phyloP scores from a whole-genome alignment of 2,329 filamentous ascomycete species.

The Tolypocladium cylindrosporum region DNA sequence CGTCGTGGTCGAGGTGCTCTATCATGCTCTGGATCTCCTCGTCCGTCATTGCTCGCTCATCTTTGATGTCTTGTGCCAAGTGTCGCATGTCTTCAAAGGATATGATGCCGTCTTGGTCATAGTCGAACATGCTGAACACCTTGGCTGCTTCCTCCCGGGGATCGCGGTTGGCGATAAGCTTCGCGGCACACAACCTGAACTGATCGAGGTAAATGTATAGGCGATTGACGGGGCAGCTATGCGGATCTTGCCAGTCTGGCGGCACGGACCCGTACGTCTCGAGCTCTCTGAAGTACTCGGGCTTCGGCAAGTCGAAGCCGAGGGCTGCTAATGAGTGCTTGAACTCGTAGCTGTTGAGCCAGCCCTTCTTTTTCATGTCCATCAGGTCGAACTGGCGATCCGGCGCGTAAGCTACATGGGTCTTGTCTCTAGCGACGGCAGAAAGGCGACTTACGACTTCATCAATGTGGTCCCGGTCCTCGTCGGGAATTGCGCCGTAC shows the following conservation, averaged over 20 bases:
- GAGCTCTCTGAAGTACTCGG: conserved; percentile 72
- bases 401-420: conserved; percentile 8
- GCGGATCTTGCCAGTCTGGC: conserved; percentile 41
- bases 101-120: conserved; percentile 84
- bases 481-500: conserved; percentile 55
- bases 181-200: conserved; percentile 61
- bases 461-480: conserved; percentile 86
- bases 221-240: conserved; percentile 32
- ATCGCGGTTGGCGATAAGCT: conserved; percentile 71
- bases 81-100: conserved; percentile 78
- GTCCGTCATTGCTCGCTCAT: conserved; percentile 69
- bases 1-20: conserved; percentile 93
- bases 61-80: conserved; percentile 83
- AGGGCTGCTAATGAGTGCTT: conserved; percentile 93
- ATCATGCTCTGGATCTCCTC: conserved; percentile 94
- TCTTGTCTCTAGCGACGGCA: neutral
- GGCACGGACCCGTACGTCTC: conserved; percentile 69
- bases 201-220: conserved; percentile 44
- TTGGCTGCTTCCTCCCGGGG: conserved; percentile 84
- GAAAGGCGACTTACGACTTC: conserved; percentile 61
- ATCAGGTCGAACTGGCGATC: conserved; percentile 72
- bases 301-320: conserved; percentile 83
- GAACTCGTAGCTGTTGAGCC: conserved; percentile 96
- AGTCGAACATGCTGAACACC: conserved; percentile 89
- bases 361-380: conserved; percentile 88